Base-by-base conservation (phyloP, 2,329 filamentous ascomycete genomes). In the Mollisiaceae sp. region DNA sequence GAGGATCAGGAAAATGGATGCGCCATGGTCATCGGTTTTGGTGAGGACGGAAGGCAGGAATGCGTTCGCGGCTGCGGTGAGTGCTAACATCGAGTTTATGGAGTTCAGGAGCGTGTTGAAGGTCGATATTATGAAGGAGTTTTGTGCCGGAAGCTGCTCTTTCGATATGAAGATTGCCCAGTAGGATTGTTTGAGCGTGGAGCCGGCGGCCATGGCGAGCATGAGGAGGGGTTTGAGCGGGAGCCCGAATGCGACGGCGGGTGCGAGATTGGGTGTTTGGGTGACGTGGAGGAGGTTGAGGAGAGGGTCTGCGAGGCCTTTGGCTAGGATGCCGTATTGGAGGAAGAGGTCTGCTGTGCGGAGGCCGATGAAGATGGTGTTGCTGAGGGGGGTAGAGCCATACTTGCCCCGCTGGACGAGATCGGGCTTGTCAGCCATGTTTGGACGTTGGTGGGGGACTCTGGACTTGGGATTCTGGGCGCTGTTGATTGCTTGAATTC, bases 21-120 rank as follows among this genome's bases (percentile, higher is more conserved):
- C 55, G 9, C 55, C 55, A 9, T 41, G 20, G 9, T 39, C 18
- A 35, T 39, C 20, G 8, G 18, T 12, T 3, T 2, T 11, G 2
- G 20, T 38, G 9, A 57, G 35, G n/a, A 57, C 8, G 8, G 18
- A 4, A 71, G 75, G 27, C 69, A 66, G 50, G 5, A 77, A 67
- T 0, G 76, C 75, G 2, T 82, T 85, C 0, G 83, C 85, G 18
- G 80, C 76, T 2, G 79, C 73, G 47, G 80, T 79, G 38, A 86
- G 75, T 69, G 87, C 83, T 18, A 87, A 77, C 15, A 89, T 79
- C 0, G 82, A 80, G 75, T 85, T 88, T 36, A 82, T 15, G n/a
- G 79, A 79, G 77, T 89, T 89, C 72, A 82, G 73, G 11, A 84
- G 41, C 0, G 81, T 80, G 75, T 90, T 89, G 79, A 84, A 86